A percentile compares a stretch with the other conserved stretches of the same genome.
Conservation (phyloP, 2,329 filamentous ascomycete species). For the Fusarium sp. region DNA sequence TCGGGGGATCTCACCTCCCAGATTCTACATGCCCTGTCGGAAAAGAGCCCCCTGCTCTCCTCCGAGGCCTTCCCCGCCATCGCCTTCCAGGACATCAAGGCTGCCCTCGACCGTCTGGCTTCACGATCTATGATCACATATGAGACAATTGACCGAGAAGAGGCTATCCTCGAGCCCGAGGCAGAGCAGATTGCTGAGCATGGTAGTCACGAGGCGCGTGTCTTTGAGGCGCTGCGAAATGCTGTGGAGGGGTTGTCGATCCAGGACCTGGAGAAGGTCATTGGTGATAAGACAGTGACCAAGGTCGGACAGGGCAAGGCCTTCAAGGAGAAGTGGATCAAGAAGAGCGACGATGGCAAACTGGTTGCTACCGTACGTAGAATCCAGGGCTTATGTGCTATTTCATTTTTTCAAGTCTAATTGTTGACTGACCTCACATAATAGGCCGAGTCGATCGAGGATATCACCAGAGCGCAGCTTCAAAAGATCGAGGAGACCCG, state of each 20-base stretch:
- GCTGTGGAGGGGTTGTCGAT: conserved; percentile 86
- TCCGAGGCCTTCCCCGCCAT: conserved; percentile 76
- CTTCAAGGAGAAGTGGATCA: conserved; percentile 84
- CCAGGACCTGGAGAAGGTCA: conserved; percentile 74
- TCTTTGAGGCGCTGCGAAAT: conserved; percentile 79
- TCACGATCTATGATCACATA: conserved; percentile 91
- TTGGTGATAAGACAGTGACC: conserved; percentile 79
- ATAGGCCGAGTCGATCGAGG: conserved; percentile 79
- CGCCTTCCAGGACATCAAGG: conserved; percentile 80
- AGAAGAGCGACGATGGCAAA: conserved; percentile 70
- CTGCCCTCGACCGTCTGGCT: conserved; percentile 85
- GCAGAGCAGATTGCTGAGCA: conserved; percentile 78
- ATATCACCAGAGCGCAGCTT: conserved; percentile 82
- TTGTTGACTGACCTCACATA: conserved; percentile 12
- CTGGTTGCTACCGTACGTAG: conserved; percentile 65
- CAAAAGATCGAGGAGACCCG: conserved; percentile 77
- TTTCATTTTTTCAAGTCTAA: background rate
- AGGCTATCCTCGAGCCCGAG: conserved; percentile 80
- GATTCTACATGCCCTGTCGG: conserved; percentile 75
- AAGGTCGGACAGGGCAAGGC: conserved; percentile 95
- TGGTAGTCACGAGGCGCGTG: conserved; percentile 85
- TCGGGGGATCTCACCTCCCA: conserved; percentile 71
- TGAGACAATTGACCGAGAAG: conserved; percentile 83
- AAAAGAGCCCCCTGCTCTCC: conserved; percentile 75
- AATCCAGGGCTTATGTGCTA: background rate